Evolutionary conservation across 768 basidiomycete species (phyloP).

Genomic region (Mycena kentingensis): DNA sequence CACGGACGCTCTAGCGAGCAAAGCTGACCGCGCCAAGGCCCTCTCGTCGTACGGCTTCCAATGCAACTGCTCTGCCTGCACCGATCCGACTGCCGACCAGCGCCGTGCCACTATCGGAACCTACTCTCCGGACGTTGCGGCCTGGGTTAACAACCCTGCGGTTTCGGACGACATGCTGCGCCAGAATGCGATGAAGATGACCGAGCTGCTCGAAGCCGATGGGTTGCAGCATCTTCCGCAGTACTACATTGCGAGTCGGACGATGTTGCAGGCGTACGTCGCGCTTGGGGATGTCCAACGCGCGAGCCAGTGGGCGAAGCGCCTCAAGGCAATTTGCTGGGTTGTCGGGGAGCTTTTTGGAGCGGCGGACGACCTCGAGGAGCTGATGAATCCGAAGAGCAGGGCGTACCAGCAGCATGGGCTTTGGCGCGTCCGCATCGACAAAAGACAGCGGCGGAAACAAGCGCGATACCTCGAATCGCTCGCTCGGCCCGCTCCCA

Average conservation of each 20-base stretch:
- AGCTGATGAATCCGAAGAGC: no score
- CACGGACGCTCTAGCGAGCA: constrained; percentile 14
- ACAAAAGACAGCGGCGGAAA: background rate
- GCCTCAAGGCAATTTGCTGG: no score
- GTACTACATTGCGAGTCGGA: background rate
- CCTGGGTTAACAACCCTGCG: constrained; percentile 30
- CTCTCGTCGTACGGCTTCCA: constrained; percentile 32
- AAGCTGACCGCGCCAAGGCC: constrained; percentile 26
- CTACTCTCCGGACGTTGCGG: constrained; percentile 29
- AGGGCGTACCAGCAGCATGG: background rate
- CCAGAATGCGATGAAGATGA: background rate
- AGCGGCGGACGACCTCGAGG: no score
- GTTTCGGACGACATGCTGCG: constrained; percentile 5
- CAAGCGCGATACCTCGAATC: no score
- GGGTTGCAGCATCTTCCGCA: background rate
- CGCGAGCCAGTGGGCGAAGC: constrained; percentile 9
- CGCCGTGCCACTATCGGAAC: background rate
- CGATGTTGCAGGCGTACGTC: constrained; percentile 8
- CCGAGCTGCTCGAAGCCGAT: background rate
- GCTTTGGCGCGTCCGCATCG: background rate
- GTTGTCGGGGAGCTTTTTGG: no score
- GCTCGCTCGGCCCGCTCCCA: no score
- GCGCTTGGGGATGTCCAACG: constrained; percentile 2
- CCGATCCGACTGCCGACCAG: constrained; percentile 6
- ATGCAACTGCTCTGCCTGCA: constrained; percentile 35